Conservation (phyloP, 2,329 filamentous ascomycete species). For the Lecanoromycetidae sp. region DNA sequence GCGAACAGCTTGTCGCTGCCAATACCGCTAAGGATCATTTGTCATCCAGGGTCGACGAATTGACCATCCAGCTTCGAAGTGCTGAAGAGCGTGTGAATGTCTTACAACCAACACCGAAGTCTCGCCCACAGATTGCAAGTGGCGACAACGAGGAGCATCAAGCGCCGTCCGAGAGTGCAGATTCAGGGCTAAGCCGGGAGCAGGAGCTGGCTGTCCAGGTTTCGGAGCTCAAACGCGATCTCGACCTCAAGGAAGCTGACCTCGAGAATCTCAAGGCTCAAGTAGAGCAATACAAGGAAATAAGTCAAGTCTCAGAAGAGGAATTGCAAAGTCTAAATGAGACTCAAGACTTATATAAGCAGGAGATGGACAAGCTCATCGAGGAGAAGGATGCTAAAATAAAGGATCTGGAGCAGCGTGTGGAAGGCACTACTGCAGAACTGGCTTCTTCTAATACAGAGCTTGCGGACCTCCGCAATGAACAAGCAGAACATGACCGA, state of each 20-base stretch:
- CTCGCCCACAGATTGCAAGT: constrained; percentile 39
- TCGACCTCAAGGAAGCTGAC: constrained; percentile 69
- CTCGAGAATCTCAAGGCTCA: constrained; percentile 70
- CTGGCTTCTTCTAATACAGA: constrained; percentile 71
- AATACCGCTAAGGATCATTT: constrained; percentile 86
- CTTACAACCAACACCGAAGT: constrained; percentile 65
- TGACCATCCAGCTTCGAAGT: constrained; percentile 75
- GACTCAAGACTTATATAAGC: constrained; percentile 74
- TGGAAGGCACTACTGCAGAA: constrained; percentile 74
- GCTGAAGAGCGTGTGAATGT: constrained; percentile 78
- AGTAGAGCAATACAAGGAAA: constrained; percentile 75
- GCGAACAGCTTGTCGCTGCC: constrained; percentile 72
- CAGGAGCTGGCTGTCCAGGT: constrained; percentile 77
- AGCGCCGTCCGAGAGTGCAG: constrained; percentile 38
- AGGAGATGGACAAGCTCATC: constrained; percentile 67
- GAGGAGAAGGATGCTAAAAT: constrained; percentile 69
- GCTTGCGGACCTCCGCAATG: constrained; percentile 64
- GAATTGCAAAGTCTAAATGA: constrained; percentile 66
- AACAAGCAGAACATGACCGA: constrained; percentile 61
- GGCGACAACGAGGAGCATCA: constrained; percentile 33
- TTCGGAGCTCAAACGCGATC: constrained; percentile 72
- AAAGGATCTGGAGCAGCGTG: constrained; percentile 66
- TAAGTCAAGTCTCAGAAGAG: constrained; percentile 79
- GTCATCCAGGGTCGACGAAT: constrained; percentile 75
- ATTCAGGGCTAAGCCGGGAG: constrained; percentile 49